Conservation (phyloP, 306 rosid genomes). For the Dalbergia cochinchinensis region DNA sequence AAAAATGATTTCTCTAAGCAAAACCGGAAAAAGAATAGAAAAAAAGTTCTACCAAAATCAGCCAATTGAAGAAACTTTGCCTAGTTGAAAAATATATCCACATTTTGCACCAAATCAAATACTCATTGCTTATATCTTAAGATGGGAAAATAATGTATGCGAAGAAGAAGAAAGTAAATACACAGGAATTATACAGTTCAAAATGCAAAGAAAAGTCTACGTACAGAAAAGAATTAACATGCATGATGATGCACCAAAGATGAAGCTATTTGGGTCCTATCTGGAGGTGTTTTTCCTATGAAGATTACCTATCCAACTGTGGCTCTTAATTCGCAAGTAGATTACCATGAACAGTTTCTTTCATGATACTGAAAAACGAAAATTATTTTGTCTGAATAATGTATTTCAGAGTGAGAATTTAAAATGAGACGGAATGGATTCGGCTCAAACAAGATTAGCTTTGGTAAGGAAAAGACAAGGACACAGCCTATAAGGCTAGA, state of each 20-base stretch:
- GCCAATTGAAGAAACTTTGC: conserved; percentile 19
- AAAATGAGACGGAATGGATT: not conserved
- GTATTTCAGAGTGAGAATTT: not conserved
- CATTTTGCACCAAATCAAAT: not conserved
- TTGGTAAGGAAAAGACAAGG: too few species aligned
- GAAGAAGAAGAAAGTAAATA: not conserved
- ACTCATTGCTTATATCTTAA: not conserved
- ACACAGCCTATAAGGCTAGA: too few species aligned
- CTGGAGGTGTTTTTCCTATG: not conserved
- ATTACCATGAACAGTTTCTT: conserved; percentile 14
- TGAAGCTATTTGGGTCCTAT: not conserved
- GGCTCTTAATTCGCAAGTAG: conserved; percentile 12
- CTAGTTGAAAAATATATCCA: not conserved
- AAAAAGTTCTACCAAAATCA: conserved; percentile 36
- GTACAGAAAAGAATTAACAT: not conserved
- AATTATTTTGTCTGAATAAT: not conserved
- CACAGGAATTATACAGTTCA: not conserved
- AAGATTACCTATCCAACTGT: not conserved
- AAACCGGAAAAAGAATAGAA: not conserved
- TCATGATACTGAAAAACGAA: conserved; percentile 27
- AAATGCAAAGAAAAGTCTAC: not conserved
- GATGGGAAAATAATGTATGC: not conserved
- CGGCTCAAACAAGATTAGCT: not conserved
- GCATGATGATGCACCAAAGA: conserved; percentile 11
- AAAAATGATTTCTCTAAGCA: conserved; percentile 84